These are phyloP conservation scores for Telopea speciosissima DNA, from an alignment of 177 flowering plant species.

Conservation along the genomic window DNA sequence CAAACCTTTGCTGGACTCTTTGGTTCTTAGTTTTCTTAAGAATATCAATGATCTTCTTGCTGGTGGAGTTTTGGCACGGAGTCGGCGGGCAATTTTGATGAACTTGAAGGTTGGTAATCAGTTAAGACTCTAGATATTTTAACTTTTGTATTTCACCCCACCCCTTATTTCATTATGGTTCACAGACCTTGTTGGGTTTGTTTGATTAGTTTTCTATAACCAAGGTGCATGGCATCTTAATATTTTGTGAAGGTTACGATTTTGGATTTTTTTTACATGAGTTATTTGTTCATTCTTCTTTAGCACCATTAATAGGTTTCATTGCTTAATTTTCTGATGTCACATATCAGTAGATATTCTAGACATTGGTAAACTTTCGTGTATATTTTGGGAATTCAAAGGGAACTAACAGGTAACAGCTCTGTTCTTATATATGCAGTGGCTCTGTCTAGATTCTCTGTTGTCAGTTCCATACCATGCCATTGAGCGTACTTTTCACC, in stretches of 20 bases:
- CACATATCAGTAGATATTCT: no score
- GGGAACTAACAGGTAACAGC: conserved; percentile 16
- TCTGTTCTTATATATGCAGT: conserved; percentile 42
- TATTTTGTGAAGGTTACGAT: neutral
- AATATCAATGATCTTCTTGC: conserved; percentile 55
- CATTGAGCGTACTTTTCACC: conserved; percentile 28
- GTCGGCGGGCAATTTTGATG: conserved; percentile 71
- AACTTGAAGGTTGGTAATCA: conserved; percentile 61
- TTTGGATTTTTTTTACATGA: no score
- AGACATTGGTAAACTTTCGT: no score
- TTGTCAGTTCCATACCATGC: conserved; percentile 49
- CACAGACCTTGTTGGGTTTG: neutral
- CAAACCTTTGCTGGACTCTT: conserved; percentile 39
- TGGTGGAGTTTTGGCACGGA: conserved; percentile 48
- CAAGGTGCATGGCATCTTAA: neutral
- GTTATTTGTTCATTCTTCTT: no score
- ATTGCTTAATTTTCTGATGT: no score
- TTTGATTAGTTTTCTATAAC: neutral
- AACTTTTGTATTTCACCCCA: neutral
- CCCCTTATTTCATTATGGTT: neutral
- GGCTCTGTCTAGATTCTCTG: conserved; percentile 77
- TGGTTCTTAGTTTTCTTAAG: conserved; percentile 51
- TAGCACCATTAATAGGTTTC: no score
- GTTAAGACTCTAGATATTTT: neutral
- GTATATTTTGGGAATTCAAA: neutral